Evolutionary conservation across 2,329 filamentous ascomycete genomes (phyloP), one percentile per base, ranked within the genome.

Genomic region (Cladosporium sp.): DNA sequence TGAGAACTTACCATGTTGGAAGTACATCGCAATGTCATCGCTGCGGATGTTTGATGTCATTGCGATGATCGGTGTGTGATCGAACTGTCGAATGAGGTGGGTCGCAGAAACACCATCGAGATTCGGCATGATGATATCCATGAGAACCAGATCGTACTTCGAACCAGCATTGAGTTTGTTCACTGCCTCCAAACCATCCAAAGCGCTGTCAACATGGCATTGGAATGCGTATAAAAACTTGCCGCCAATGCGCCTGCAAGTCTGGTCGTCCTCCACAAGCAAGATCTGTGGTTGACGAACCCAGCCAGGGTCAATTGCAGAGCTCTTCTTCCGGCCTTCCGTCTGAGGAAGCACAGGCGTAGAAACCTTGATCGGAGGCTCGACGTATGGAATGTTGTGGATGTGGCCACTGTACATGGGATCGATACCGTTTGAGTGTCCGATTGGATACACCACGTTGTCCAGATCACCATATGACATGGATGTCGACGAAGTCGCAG

Each of bases 11-110:
- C 92, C 94, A 76, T 96, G 92, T 68, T 93, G 88, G 77, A 97
- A 97, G 72, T 99, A 99, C 77, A 95, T 92, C 56, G 93, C 90
- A 62, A 97, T 95, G 72, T 99, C 94, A 69, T 97, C 93, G 61
- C 91, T 92, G 64, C 94, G 85, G 64, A 99, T 97, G 71, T 97
- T 99, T 3, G 93, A 97, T 3, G 94, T 99, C 94, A 99, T 97
- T 49, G 94, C 94, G 60, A 99, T 90, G 67, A 99, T 95, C 0
- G 94, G 94, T 19, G 89, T 87, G 37, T 86, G 84, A 63, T 92
- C 87, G 62, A 93, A 90, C 70, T 96, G 90, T 55, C 93, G 86
- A 64, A 99, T 97, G 62, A 96, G 86, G 69, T 94, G 90, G 59
- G 92, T 96, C 2, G 94, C 93, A 15, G 92, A 96, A 5, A 97